These are phyloP conservation scores for Nemania diffusa DNA, from an alignment of 2,329 filamentous ascomycete species.

Conservation along the genomic window DNA sequence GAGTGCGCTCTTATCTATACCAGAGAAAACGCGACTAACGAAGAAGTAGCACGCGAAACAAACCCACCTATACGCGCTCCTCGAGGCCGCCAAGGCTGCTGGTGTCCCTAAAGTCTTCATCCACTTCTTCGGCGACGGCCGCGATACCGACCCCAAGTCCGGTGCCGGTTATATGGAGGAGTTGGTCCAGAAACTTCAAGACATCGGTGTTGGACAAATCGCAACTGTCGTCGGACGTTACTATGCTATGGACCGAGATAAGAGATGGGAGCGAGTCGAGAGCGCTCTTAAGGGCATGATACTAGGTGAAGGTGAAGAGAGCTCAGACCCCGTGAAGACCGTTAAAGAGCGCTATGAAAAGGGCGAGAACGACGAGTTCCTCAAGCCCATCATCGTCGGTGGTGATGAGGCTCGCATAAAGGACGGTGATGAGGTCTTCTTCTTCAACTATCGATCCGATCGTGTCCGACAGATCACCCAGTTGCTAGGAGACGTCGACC, in stretches of 20 bases:
- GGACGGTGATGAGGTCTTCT: conserved; percentile 94
- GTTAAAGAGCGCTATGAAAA: conserved; percentile 89
- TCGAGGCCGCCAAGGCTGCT: conserved; percentile 89
- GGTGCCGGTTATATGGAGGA: conserved; percentile 88
- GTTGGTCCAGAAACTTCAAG: conserved; percentile 81
- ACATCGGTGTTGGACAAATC: conserved; percentile 86
- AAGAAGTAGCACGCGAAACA: conserved; percentile 83
- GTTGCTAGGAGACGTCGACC: conserved; percentile 90
- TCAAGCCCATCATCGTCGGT: conserved; percentile 95
- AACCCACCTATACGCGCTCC: conserved; percentile 86
- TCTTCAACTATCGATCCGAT: conserved; percentile 99
- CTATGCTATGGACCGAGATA: conserved; percentile 99
- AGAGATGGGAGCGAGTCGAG: conserved; percentile 97
- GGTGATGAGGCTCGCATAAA: conserved; percentile 87
- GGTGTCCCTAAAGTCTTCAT: conserved; percentile 92
- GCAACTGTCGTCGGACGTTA: conserved; percentile 95
- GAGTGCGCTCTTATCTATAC: conserved; percentile 46
- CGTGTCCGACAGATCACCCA: conserved; percentile 96
- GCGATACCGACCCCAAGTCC: conserved; percentile 97
- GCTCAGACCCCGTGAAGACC: conserved; percentile 83
- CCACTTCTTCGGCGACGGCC: conserved; percentile 98
- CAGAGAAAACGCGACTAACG: conserved; percentile 18
- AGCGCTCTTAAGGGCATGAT: conserved; percentile 88
- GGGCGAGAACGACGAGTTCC: conserved; percentile 94
- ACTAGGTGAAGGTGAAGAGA: conserved; percentile 85